These are phyloP conservation scores for Globisporangium mamillatum DNA, from an alignment of 352 stramenopile species.

Conservation along the genomic window DNA sequence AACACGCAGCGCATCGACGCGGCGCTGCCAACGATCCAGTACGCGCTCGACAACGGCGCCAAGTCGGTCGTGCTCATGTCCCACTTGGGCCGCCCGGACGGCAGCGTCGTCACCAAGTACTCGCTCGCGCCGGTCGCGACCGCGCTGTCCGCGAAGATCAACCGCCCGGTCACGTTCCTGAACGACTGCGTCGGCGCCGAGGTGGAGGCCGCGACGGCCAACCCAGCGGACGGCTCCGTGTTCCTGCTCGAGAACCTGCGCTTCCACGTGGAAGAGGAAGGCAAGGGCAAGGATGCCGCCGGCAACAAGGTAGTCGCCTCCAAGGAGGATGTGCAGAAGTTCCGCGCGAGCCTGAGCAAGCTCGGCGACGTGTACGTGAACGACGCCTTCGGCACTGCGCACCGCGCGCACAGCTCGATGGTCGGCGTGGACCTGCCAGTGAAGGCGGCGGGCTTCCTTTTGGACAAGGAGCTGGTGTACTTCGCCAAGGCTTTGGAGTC, in stretches of 20 bases:
- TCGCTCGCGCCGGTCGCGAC: conserved; percentile 93
- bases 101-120: conserved; percentile 92
- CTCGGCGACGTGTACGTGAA: conserved; percentile 98
- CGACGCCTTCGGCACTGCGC: conserved; percentile 97
- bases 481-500: conserved; percentile 98
- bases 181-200: conserved; percentile 95
- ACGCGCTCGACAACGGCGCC: conserved; percentile 96
- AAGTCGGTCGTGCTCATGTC: conserved; percentile 98
- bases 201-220: conserved; percentile 69
- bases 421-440: conserved; percentile 92
- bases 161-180: conserved; percentile 91
- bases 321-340: conserved; percentile 93
- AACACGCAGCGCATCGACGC: conserved; percentile 99
- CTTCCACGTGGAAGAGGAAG: conserved; percentile 98
- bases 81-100: conserved; percentile 98
- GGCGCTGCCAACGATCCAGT: conserved; percentile 95
- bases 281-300: conserved; percentile 77
- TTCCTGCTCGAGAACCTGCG: conserved; percentile 99
- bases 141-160: conserved; percentile 91
- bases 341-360: conserved; percentile 91
- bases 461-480: conserved; percentile 99
- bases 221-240: conserved; percentile 77
- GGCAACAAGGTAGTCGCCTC: conserved; percentile 86
- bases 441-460: conserved; percentile 93
- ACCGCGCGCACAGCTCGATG: conserved; percentile 98